Base-by-base conservation (phyloP, 148 eudicot genomes). In the Silene latifolia region DNA sequence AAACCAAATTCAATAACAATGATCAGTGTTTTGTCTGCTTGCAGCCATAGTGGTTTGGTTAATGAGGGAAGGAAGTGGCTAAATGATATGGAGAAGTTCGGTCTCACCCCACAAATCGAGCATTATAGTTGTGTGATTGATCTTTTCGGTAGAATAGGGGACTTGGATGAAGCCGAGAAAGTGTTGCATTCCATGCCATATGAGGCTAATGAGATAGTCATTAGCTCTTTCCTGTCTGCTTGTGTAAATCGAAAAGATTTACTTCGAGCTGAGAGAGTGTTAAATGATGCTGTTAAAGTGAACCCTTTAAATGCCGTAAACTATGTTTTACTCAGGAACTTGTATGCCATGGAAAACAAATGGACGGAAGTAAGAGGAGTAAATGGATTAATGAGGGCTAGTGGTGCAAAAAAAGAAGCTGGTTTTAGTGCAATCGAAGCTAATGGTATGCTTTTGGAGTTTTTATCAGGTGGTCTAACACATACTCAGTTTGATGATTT, bases 111-210 rank as follows among this genome's bases (percentile, higher is more conserved):
- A 21, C 82, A 72, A 77, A 85, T 93, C 7, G 91, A 91, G 86
- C 98, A 93, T 69, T 93, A 91, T 75, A 92, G 94, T 29, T 91
- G 97, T 73, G 75, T 93, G 80, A 77, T 91, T 7, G 97, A 93
- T 80, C 89, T 93, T 72, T 79, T 91, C 15, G 91, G 94, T 5
- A 82, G 97, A 80, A 85, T 89, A 21, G 91, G 98, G 25, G 24
- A 80, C 70, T 76, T 91, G 71, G 91, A 91, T 64, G 98, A 93
- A 84, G 98, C 97, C 56, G 97, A 91, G 75, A 79, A 71, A 51
- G 56, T 88, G 78, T 80, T 93, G 67, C 78, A 79, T 57, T 71
- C 83, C 46, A 93, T 91, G 97, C 97, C 97, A 21, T 88, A 71
- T 59, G 92, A 91, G 79, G 83, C 84, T 68, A 91, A 93, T 73